Percentiles rank a stretch among this genome's conserved stretches.
Conservation (phyloP, 176 grass and related monocot species). For the Neostapfia colusana region DNA sequence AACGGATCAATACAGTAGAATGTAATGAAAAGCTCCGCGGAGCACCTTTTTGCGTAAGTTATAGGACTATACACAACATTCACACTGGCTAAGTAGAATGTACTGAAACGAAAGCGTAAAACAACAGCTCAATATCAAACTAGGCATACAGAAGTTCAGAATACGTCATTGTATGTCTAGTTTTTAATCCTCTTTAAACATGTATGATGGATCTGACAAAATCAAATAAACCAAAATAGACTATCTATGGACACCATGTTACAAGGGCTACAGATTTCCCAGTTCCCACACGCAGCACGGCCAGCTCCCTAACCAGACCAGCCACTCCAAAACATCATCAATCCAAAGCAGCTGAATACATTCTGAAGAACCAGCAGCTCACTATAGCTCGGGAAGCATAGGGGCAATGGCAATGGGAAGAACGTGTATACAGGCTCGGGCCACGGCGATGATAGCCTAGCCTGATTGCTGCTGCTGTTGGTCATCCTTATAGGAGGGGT, state of each 20-base stretch:
- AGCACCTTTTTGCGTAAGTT: background rate
- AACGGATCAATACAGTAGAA: too few relatives aligned
- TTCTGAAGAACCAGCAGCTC: conserved; percentile 14
- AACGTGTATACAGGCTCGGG: background rate
- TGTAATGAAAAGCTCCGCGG: too few relatives aligned
- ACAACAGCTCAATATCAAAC: background rate
- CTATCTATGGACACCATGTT: conserved; percentile 32
- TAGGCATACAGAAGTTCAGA: background rate
- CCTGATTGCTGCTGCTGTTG: conserved; percentile 42
- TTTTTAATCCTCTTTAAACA: conserved; percentile 36
- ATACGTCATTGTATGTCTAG: conserved; percentile 5
- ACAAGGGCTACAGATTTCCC: conserved; percentile 26
- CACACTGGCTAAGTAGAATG: background rate
- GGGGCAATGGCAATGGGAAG: conserved; percentile 16
- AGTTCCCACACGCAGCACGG: conserved; percentile 17
- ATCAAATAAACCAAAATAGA: conserved; percentile 40
- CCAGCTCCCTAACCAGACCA: background rate
- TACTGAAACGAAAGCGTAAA: background rate
- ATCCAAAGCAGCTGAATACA: conserved; percentile 14
- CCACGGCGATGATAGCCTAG: background rate
- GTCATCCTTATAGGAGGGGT: conserved; percentile 47
- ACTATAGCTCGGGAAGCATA: background rate
- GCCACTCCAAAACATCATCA: conserved; percentile 39
- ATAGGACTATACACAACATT: background rate
- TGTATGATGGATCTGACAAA: conserved; percentile 36